These are phyloP conservation scores for Rhazya stricta DNA, from an alignment of 257 asterid genomes.

Conservation along the genomic window DNA sequence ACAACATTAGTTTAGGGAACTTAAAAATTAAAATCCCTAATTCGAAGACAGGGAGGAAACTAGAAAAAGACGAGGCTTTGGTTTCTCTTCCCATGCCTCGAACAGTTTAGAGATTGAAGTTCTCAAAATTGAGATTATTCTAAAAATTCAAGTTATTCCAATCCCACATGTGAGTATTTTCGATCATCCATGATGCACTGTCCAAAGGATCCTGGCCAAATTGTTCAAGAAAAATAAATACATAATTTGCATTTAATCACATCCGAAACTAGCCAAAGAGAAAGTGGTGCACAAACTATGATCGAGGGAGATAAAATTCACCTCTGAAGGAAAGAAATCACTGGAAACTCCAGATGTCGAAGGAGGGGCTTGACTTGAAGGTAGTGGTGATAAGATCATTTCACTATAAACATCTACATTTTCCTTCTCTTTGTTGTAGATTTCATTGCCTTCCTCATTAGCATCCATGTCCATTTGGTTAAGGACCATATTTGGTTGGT, in stretches of 20 bases:
- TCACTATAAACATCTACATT: neutral
- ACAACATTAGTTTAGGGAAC: neutral
- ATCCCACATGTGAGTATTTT: neutral
- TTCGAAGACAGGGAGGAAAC: too few relatives aligned
- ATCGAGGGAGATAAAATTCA: neutral
- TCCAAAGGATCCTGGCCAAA: neutral
- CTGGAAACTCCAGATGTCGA: neutral
- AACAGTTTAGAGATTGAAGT: neutral
- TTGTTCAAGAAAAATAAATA: neutral
- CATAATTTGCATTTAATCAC: neutral
- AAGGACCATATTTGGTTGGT: neutral
- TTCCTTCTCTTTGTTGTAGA: neutral
- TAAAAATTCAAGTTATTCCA: neutral
- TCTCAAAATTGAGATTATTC: neutral
- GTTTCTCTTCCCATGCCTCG: neutral
- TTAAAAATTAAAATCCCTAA: neutral
- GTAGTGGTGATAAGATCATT: neutral
- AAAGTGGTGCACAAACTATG: neutral
- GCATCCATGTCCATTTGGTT: neutral
- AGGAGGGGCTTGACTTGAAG: neutral
- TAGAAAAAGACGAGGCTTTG: too few relatives aligned
- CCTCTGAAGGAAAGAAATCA: neutral
- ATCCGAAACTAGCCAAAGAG: neutral
- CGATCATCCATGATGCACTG: neutral
- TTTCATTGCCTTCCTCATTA: neutral